phyloP scores from a whole-genome alignment of 1,284 basidiomycete genomes.

The Erythrobasidium hasegawianum region DNA sequence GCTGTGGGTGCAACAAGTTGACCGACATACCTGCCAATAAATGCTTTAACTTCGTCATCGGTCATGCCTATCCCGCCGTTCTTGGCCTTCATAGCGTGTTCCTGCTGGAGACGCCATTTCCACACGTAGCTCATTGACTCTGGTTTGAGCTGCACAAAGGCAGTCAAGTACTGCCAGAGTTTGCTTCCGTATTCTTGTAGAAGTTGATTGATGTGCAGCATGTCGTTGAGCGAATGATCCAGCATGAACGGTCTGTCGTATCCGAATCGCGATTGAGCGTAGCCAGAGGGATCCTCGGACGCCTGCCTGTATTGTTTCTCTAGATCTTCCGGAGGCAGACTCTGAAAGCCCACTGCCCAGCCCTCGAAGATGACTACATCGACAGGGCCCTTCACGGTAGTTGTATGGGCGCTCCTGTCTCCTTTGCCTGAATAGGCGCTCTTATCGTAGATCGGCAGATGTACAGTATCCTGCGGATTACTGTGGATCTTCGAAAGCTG shows the following conservation, averaged over 20 bases:
- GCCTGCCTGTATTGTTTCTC: conserved; percentile 46
- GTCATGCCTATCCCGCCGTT: conserved; percentile 84
- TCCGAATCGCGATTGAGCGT: conserved; percentile 27
- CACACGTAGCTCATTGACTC: conserved; percentile 41
- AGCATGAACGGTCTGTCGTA: conserved; percentile 43
- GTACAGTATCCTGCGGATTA: conserved; percentile 49
- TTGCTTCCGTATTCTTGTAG: conserved; percentile 58
- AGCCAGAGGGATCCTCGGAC: conserved; percentile 3
- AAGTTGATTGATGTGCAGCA: conserved; percentile 61
- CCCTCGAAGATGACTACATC: conserved; percentile 85
- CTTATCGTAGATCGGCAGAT: conserved; percentile 83
- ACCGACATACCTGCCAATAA: conserved; percentile 44
- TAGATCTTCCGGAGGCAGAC: conserved; percentile 48
- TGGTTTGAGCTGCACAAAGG: conserved; percentile 62
- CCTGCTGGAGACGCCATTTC: conserved; percentile 56
- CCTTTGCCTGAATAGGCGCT: conserved; percentile 71
- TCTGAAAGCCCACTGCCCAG: conserved; percentile 54
- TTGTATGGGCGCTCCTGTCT: conserved; percentile 61
- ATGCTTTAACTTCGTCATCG: conserved; percentile 70
- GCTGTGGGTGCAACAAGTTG: no score
- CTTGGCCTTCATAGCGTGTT: conserved; percentile 73
- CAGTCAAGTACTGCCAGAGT: conserved; percentile 65
- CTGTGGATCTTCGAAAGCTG: conserved; percentile 56
- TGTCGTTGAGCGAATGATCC: conserved; percentile 52
- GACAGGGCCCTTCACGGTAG: conserved; percentile 53